phyloP scores from a whole-genome alignment of 2,329 filamentous ascomycete species.

The Seiridium unicorne region DNA sequence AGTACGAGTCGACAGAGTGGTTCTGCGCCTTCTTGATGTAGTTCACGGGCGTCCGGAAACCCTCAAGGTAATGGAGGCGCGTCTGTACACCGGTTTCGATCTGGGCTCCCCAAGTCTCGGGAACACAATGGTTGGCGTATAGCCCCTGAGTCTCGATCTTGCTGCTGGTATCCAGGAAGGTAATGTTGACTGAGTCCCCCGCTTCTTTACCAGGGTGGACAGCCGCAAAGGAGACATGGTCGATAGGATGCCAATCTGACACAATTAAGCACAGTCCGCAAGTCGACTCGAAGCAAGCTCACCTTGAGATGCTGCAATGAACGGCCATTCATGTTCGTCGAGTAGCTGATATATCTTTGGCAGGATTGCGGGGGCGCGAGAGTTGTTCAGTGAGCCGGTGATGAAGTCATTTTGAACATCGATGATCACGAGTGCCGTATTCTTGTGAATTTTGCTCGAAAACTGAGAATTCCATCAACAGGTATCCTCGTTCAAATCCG shows the following conservation, averaged over 20 bases:
- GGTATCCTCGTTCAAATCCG: background rate
- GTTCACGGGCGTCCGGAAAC: conserved; percentile 15
- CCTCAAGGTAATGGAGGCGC: conserved; percentile 16
- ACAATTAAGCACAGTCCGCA: background rate
- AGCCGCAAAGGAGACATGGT: conserved; percentile 16
- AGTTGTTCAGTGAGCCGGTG: conserved; percentile 16
- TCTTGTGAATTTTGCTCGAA: conserved; percentile 15
- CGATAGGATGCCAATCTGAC: conserved; percentile 16
- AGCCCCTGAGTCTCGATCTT: conserved; percentile 18
- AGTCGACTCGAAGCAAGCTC: background rate
- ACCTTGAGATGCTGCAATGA: conserved; percentile 19
- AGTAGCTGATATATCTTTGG: conserved; percentile 18
- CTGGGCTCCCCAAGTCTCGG: conserved; percentile 17
- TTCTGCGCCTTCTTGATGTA: conserved; percentile 21
- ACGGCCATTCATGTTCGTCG: conserved; percentile 18
- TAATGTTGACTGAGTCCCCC: conserved; percentile 16
- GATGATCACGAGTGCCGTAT: conserved; percentile 17
- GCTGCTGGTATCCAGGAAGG: conserved; percentile 16
- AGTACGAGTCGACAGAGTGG: conserved; percentile 18
- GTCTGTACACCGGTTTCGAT: conserved; percentile 15
- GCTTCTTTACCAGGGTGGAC: conserved; percentile 12
- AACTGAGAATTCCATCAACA: conserved; percentile 4
- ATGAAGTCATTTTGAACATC: conserved; percentile 21
- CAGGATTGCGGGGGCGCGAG: conserved; percentile 15
- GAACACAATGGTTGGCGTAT: conserved; percentile 17